These are phyloP conservation scores for Cryptosporidium ryanae DNA, from an alignment of 169 alveolate species.

Conservation along the genomic window DNA sequence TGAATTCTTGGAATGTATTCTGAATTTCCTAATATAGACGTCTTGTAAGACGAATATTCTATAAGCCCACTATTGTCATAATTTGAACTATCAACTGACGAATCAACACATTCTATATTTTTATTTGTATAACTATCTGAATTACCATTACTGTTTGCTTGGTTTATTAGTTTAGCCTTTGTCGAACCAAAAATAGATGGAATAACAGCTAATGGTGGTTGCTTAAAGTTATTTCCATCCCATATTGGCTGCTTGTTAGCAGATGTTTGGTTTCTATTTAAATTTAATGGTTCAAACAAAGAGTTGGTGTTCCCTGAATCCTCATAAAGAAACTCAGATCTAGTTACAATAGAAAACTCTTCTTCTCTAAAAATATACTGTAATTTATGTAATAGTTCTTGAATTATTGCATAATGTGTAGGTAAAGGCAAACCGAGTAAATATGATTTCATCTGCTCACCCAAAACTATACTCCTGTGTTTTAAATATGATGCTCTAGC, in stretches of 20 bases:
- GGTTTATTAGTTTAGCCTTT: slow-evolving; percentile 17
- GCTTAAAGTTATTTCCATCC: slow-evolving; percentile 55
- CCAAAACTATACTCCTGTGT: slow-evolving; percentile 67
- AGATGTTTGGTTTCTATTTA: not conserved
- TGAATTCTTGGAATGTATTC: slow-evolving; percentile 65
- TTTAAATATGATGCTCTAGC: slow-evolving; percentile 73
- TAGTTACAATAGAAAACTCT: slow-evolving; percentile 58
- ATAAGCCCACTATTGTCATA: slow-evolving; percentile 14
- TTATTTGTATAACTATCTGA: not conserved
- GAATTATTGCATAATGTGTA: slow-evolving; percentile 69
- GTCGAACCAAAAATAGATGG: slow-evolving; percentile 59
- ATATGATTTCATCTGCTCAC: slow-evolving; percentile 73
- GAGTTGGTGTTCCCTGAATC: slow-evolving; percentile 42
- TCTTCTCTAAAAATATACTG: slow-evolving; percentile 74
- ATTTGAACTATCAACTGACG: not conserved
- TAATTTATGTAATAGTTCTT: slow-evolving; percentile 53
- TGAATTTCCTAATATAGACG: slow-evolving; percentile 38
- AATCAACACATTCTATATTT: not conserved
- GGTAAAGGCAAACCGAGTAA: slow-evolving; percentile 62
- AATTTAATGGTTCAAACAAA: slow-evolving; percentile 38
- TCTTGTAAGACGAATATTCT: slow-evolving; percentile 49
- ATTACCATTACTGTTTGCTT: not conserved
- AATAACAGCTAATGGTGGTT: slow-evolving; percentile 59
- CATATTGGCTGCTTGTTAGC: slow-evolving; percentile 27
- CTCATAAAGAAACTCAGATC: slow-evolving; percentile 55